Base-by-base conservation (phyloP, 1,284 basidiomycete genomes). In the Neolentinus lepideus region DNA sequence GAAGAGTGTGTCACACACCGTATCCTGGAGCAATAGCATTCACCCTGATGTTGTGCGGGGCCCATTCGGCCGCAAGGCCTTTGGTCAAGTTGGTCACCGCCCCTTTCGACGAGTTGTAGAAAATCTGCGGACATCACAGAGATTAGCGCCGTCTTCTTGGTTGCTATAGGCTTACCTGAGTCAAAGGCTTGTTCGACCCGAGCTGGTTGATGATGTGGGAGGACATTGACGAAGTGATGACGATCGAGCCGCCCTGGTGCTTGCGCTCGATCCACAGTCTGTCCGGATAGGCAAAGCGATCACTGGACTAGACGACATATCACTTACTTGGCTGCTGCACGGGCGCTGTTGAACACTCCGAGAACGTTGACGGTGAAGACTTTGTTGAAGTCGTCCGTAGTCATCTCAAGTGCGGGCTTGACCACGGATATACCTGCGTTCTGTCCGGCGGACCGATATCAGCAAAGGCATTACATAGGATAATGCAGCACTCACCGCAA, bases 1-100 rank as follows among this genome's bases (percentile, higher is more conserved):
- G 12, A 31, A 6, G 24, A 50, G 10, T 6, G 4, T 24, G 16
- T 9, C 16, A 50, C 47, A 21, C 27, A 50, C 47, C 47, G 51
- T 84, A 85, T 51, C 83, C 84, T 0, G 83, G 82, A 22, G 78
- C 80, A 19, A 86, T 58, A 0, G 77, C 75, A 64, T 87, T 87
- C 12, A 86, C 81, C 11, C 84, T 74, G 53, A 85, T 84, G 4
- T 64, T 65, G 46, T 72, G 59, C 36, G 64, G 56, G 0, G 79
- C 78, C 83, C 84, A 85, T 64, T 86, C 84, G 0, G 80, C 74
- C 1, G 84, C 84, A 3, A 86, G 71, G 3, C 76, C 80, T 61
- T 77, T 82, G 1, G 72, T 68, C 9, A 85, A 70, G 57, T 77
- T 77, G 16, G 79, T 77, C 0, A 81, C 82, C 1, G 83, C 84